These are phyloP conservation scores for Cajanus cajan DNA, from an alignment of 306 rosid genomes.

Conservation along the genomic window DNA sequence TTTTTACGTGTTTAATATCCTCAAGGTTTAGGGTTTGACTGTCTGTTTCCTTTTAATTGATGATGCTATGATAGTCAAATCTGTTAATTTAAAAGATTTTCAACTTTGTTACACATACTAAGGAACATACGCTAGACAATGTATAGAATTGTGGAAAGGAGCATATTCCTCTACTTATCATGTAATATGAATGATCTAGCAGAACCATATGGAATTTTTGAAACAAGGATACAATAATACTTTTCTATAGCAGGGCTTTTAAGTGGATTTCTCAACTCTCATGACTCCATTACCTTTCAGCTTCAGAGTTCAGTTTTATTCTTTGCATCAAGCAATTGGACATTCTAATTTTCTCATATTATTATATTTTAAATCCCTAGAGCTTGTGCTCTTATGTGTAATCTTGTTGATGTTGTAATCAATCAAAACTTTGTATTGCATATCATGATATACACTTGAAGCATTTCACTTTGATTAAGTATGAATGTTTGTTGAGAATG, in stretches of 20 bases:
- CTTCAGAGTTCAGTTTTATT: not conserved
- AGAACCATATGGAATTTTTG: not conserved
- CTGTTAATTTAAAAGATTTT: not conserved
- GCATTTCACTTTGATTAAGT: not conserved
- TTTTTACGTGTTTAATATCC: not conserved
- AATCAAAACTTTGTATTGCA: not conserved
- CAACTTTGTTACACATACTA: not conserved
- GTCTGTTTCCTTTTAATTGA: not conserved
- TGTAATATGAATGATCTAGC: not conserved
- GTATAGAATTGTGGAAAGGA: not conserved
- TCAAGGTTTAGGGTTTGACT: conserved; percentile 30
- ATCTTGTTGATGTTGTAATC: not conserved
- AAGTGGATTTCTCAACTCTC: not conserved
- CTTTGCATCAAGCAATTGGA: not conserved
- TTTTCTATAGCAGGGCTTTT: not conserved
- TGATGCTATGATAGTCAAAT: not conserved
- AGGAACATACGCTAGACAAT: not conserved
- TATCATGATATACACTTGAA: not conserved
- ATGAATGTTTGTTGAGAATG: not conserved
- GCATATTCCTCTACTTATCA: not conserved
- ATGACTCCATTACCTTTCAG: not conserved
- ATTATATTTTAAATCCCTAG: not conserved
- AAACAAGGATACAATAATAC: not conserved
- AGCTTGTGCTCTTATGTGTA: not conserved
- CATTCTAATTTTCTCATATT: conserved; percentile 2